Evolutionary conservation across 441 rosid genomes (phyloP).

Genomic region (Rhodomyrtus psidioides): DNA sequence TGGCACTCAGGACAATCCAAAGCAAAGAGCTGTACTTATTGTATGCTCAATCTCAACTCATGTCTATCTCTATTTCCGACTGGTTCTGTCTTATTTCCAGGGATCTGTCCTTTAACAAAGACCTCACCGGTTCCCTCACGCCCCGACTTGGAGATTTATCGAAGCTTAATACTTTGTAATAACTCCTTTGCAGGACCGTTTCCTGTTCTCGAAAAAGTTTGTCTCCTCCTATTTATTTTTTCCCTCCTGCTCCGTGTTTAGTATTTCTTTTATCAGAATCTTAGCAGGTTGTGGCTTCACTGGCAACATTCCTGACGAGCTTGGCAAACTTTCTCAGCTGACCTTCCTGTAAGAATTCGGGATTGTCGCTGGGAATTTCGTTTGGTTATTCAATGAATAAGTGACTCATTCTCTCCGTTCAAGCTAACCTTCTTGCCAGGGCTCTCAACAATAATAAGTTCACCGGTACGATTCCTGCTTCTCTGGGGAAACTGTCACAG

Average conservation of each 20-base stretch:
- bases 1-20: not conserved
- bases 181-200: not conserved
- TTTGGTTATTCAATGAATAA: not conserved
- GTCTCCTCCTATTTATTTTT: not conserved
- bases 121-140: constrained; percentile 60
- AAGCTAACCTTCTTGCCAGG: constrained; percentile 25
- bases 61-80: not conserved
- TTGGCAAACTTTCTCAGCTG: constrained; percentile 60
- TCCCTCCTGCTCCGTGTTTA: not conserved
- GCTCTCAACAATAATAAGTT: constrained; percentile 84
- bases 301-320: constrained; percentile 62
- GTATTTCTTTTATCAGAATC: constrained; percentile 38
- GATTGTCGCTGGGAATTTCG: not conserved
- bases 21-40: not conserved
- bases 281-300: constrained; percentile 76
- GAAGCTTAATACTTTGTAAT: constrained; percentile 71
- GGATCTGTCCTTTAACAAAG: constrained; percentile 74
- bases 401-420: not conserved
- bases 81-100: constrained; percentile 19
- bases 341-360: constrained; percentile 61
- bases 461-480: constrained; percentile 59
- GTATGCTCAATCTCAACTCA: not conserved
- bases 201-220: not conserved
- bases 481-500: constrained; percentile 69
- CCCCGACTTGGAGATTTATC: constrained; percentile 64